Percentiles rank a stretch among this genome's conserved stretches.
These are phyloP conservation scores for Petunia axillaris DNA, from an alignment of 257 asterid genomes.

Conservation along the genomic window DNA sequence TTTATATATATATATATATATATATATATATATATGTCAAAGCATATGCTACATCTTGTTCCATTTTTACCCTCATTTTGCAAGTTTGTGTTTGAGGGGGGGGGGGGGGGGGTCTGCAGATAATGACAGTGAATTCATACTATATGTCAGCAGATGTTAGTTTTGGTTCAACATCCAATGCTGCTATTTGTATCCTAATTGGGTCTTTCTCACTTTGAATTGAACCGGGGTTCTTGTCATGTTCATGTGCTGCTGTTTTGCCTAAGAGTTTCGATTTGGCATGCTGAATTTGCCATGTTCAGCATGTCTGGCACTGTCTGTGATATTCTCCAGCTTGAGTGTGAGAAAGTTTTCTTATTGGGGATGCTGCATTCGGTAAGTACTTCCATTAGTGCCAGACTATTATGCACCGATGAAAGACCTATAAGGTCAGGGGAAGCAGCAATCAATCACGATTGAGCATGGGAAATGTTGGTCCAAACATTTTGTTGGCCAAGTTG, in stretches of 20 bases:
- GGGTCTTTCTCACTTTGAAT: neutral
- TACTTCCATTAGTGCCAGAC: neutral
- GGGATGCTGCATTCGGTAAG: neutral
- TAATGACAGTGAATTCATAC: neutral
- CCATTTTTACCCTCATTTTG: neutral
- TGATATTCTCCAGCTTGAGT: neutral
- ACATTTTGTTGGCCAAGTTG: neutral
- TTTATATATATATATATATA: neutral
- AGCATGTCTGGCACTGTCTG: neutral
- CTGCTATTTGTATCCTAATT: neutral
- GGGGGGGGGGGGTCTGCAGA: neutral
- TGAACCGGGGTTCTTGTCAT: neutral
- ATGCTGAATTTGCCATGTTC: neutral
- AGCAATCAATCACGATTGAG: neutral
- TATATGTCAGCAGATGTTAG: neutral
- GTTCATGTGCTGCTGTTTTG: neutral
- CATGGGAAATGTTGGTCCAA: neutral
- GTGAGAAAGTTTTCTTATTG: fast-evolving
- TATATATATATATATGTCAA: neutral
- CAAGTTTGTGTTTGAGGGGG: too few species aligned
- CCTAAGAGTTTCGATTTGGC: neutral
- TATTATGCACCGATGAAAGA: neutral
- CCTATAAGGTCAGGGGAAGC: neutral
- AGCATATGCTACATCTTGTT: neutral
- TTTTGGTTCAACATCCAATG: neutral